phyloP scores from a whole-genome alignment of 768 basidiomycete species.

The Boletus huronensis region DNA sequence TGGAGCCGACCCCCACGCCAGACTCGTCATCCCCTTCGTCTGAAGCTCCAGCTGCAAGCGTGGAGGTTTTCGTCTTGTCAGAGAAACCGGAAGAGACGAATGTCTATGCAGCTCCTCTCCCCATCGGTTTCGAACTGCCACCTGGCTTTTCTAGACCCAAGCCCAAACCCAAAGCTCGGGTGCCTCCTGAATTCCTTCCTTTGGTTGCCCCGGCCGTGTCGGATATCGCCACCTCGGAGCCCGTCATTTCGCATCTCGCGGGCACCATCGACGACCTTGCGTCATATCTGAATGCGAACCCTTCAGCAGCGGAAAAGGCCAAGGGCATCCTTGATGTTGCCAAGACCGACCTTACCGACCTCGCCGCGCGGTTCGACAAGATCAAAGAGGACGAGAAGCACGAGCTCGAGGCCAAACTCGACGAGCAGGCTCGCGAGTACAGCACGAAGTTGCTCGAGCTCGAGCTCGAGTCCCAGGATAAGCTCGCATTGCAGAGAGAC shows the following conservation, averaged over 20 bases:
- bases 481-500: slow-evolving; percentile 80
- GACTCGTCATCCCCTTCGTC: slow-evolving; percentile 25
- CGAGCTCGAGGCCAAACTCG: slow-evolving; percentile 62
- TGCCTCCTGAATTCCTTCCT: slow-evolving; percentile 63
- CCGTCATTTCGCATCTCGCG: slow-evolving; percentile 90
- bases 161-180: slow-evolving; percentile 35
- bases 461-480: slow-evolving; percentile 83
- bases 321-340: slow-evolving; percentile 76
- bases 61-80: slow-evolving; percentile 25
- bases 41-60: slow-evolving; percentile 23
- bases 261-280: slow-evolving; percentile 90
- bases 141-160: slow-evolving; percentile 75
- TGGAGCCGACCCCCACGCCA: slow-evolving; percentile 21
- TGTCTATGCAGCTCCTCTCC: slow-evolving; percentile 66
- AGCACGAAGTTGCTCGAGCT: slow-evolving; percentile 73
- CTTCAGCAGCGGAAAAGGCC: slow-evolving; percentile 62
- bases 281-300: slow-evolving; percentile 73
- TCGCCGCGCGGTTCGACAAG: slow-evolving; percentile 73
- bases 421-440: slow-evolving; percentile 85
- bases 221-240: slow-evolving; percentile 72
- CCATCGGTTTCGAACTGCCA: slow-evolving; percentile 93
- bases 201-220: slow-evolving; percentile 78
- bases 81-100: slow-evolving; percentile 29
- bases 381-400: slow-evolving; percentile 76
- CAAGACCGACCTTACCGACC: slow-evolving; percentile 72